Base-by-base conservation (phyloP, 2,329 filamentous ascomycete species). In the Teratosphaeria gauchensis region DNA sequence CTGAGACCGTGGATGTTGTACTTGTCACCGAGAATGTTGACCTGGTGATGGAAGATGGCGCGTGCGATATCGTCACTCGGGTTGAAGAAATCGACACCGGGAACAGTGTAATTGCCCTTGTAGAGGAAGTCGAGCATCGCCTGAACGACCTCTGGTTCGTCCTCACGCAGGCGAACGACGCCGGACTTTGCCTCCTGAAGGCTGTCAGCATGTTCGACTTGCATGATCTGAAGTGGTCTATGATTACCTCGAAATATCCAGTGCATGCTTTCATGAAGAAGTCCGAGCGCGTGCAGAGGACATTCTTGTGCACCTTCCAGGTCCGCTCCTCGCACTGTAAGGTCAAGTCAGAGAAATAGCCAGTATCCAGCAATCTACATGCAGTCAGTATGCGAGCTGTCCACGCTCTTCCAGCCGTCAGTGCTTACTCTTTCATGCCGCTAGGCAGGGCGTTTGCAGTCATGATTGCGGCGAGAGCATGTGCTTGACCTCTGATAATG, bases 391-490 rank as follows among this genome's bases (percentile, higher is more conserved):
- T 51, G 14, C 31, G 21, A 6, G 30, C 1, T 30, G 14, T 7
- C 14, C 21, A 7, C 6, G 12, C 12, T 12, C 9, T 46, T 16
- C 16, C 11, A 46, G 11, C 21, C 6, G 24, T 28, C 24, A 3
- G 24, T 4, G 14, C 31, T 11, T 14, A 48, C 33, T n/a, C 30
- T 48, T 28, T 28, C 54, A 14, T 19, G 21, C 30, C 54, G 33
- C 46, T 12, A 11, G 19, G 21, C 54, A 28, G 7, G 33, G 19
- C 54, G 8, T 33, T 35, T 14, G 12, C 31, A 32, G 28, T 2
- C 51, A 28, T 52, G 30, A 9, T 57, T 2, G 19, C 51, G 38
- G 30, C 32, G 9, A n/a, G 88, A 87, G 62, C 38, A 16, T 46
- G 38, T 6, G 33, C 33, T 35, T 28, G 24, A 28, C 24, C 24